Evolutionary conservation across 163 green algal species (phyloP).

Genomic region (Scenedesmus sp.): DNA sequence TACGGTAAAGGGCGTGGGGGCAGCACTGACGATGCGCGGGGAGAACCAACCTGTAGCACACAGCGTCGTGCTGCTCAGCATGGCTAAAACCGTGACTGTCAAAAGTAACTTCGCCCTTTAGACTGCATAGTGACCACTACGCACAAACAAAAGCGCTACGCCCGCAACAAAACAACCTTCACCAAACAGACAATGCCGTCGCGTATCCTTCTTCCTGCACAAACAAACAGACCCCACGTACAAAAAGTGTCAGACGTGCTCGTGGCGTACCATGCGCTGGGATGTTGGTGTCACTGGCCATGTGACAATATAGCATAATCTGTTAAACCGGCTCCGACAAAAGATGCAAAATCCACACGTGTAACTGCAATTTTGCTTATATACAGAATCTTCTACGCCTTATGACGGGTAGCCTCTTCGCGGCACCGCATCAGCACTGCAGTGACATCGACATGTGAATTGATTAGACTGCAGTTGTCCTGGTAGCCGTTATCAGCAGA

Average conservation of each 20-base stretch:
- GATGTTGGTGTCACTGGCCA: not conserved
- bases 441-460: too few relatives aligned
- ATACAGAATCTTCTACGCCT: too few relatives aligned
- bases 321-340: not conserved
- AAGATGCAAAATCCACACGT: not conserved
- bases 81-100: not conserved
- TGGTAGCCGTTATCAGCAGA: too few relatives aligned
- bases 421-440: too few relatives aligned
- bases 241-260: not conserved
- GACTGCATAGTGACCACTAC: not conserved
- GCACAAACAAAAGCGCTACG: not conserved
- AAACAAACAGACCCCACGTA: not conserved
- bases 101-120: not conserved
- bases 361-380: not conserved
- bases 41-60: conserved; percentile 6
- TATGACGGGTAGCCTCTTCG: not conserved
- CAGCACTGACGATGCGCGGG: not conserved
- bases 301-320: not conserved
- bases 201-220: not conserved
- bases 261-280: not conserved
- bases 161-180: not conserved
- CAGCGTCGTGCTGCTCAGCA: not conserved
- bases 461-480: too few relatives aligned
- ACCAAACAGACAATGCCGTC: not conserved
- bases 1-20: not conserved